Conservation (phyloP, 2,329 filamentous ascomycete genomes). For the Amauroascus niger region DNA sequence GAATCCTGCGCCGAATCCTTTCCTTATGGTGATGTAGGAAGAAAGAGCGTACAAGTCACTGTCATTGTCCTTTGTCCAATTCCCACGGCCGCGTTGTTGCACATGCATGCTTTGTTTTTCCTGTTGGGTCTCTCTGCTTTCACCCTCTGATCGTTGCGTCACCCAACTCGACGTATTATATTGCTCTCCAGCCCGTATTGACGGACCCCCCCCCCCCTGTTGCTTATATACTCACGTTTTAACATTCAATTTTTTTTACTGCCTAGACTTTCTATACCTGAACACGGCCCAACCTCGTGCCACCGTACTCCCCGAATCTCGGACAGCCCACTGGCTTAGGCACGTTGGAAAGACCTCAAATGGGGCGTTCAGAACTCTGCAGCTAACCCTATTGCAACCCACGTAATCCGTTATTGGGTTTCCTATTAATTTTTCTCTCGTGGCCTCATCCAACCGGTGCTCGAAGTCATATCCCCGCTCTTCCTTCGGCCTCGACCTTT, state of each 20-base stretch:
- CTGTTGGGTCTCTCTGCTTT: neutral
- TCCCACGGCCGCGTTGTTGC: neutral
- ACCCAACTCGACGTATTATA: neutral
- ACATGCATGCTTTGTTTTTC: slow-evolving; percentile 3
- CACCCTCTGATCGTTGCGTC: neutral
- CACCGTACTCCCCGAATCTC: neutral
- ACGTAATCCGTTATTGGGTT: neutral
- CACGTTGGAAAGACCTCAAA: neutral
- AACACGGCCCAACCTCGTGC: neutral
- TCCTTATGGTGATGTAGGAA: neutral
- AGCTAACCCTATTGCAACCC: slow-evolving; percentile 1
- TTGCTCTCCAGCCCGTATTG: neutral
- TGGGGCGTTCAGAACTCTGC: neutral
- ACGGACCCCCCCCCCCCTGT: no score
- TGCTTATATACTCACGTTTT: no score
- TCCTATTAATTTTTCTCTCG: neutral
- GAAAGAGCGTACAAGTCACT: neutral
- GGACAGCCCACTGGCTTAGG: neutral
- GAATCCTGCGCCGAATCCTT: neutral
- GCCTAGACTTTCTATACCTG: neutral
- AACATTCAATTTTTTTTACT: neutral
- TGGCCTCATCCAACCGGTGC: neutral
- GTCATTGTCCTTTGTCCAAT: neutral
- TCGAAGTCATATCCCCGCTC: neutral
- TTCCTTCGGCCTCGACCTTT: neutral